Evolutionary conservation across 2,329 filamentous ascomycete species (phyloP), one percentile per base, ranked within the genome.

Genomic region (Colletotrichum sansevieriae): DNA sequence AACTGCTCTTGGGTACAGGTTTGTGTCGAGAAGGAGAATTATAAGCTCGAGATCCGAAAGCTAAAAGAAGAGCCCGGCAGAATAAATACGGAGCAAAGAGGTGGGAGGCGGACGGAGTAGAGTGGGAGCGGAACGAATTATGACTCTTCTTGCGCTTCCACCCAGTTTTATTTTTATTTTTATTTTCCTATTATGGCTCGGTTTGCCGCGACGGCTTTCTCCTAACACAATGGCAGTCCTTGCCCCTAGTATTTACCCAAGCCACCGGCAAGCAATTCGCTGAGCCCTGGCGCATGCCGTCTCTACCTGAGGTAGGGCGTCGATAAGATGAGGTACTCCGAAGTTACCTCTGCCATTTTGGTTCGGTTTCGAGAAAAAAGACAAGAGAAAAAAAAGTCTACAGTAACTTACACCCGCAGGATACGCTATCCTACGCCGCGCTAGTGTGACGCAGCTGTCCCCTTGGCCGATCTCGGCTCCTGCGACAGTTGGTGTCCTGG

Each of bases 381-480:
- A 39, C 2, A 2, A 13, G 37, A 39, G 15, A 13, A 13, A 15
- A 15, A 39, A 15, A 1, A 13, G 37, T 39, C 37, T 39, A 5
- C 9, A 39, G 37, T 15, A n/a, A 43, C 39, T 3, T 10, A 33
- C 60, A 29, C 33, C 22, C 47, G 44, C 57, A 68, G 52, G 52
- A 64, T 58, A 46, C 43, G 52, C 46, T 66, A 68, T 58, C 65
- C 46, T 56, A 15, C 37, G 51, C 44, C 39, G 60, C 68, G 55
- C 60, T 69, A 64, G 61, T 61, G 41, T 60, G 59, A 62, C 62
- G 56, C 46, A 70, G 57, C 43, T 59, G 51, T 44, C 39, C 55
- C 64, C 60, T 41, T 20, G 57, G 67, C 70, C 70, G 70, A 71
- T 71, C 70, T 71, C 70, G 70, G 70, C 68, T 61, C 46, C 35